Evolutionary conservation across 441 rosid genomes (phyloP).

Genomic region (Rhodomyrtus psidioides): DNA sequence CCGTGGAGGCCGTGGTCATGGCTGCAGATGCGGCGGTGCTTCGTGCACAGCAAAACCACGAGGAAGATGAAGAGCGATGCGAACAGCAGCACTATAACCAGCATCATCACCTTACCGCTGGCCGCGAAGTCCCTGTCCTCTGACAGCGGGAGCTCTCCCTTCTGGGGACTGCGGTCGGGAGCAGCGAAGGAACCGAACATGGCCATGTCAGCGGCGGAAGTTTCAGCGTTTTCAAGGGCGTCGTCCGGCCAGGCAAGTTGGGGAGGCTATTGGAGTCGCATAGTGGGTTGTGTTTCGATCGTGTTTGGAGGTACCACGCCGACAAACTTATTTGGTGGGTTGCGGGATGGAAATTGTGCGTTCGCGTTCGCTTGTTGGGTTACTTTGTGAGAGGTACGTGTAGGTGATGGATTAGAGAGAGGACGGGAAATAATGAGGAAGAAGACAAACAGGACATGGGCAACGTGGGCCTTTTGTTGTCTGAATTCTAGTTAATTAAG

Average conservation of each 20-base stretch:
- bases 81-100: conserved; percentile 24
- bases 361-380: background rate
- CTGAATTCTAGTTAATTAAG: background rate
- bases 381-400: background rate
- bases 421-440: background rate
- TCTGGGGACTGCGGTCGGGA: conserved; percentile 1
- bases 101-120: conserved; percentile 42
- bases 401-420: background rate
- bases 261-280: background rate
- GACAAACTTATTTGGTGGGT: background rate
- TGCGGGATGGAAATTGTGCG: background rate
- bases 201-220: background rate
- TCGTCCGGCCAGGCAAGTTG: background rate
- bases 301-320: background rate
- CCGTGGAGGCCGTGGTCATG: background rate
- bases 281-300: background rate
- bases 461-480: background rate
- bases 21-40: background rate
- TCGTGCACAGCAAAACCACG: conserved; percentile 9
- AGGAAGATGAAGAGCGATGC: conserved; percentile 16
- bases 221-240: background rate
- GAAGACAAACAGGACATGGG: background rate
- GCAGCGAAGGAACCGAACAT: background rate
- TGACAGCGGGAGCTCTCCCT: conserved; percentile 12
- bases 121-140: conserved; percentile 28